Evolutionary conservation across 164 flowering plant species (phyloP).

Genomic region (Saururus chinensis): DNA sequence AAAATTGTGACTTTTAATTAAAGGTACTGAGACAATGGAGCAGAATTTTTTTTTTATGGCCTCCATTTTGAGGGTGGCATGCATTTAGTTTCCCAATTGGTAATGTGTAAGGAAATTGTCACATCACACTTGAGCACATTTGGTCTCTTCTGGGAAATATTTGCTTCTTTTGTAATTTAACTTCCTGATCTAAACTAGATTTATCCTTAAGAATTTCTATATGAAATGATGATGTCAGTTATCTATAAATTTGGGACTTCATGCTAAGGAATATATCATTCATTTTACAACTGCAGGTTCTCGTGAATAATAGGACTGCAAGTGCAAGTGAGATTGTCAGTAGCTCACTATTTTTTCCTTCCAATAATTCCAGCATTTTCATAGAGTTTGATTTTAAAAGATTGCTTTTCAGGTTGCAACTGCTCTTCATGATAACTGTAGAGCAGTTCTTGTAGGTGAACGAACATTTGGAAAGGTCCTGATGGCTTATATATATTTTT

Average conservation of each 20-base stretch:
- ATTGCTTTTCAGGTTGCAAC: conserved; percentile 59
- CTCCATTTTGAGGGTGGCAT: no score
- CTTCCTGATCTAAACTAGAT: no score
- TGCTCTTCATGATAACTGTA: conserved; percentile 96
- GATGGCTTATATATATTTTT: background rate
- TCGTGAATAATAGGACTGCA: conserved; percentile 88
- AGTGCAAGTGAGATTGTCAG: conserved; percentile 99
- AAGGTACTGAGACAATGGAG: no score
- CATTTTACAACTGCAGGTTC: conserved; percentile 43
- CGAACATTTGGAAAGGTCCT: conserved; percentile 88
- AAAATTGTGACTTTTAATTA: no score
- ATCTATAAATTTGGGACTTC: background rate
- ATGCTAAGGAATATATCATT: background rate
- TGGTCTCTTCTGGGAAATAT: no score
- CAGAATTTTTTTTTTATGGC: no score
- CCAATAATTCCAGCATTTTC: background rate
- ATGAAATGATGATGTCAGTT: no score
- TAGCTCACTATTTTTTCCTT: background rate
- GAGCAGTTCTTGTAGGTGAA: conserved; percentile 93
- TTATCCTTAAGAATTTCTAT: no score
- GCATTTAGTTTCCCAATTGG: no score
- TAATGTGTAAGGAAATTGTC: no score
- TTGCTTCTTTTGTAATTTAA: no score
- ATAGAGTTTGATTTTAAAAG: background rate
- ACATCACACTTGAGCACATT: no score